Base-by-base conservation (phyloP, 2,329 filamentous ascomycete genomes). In the Eutypa lata region DNA sequence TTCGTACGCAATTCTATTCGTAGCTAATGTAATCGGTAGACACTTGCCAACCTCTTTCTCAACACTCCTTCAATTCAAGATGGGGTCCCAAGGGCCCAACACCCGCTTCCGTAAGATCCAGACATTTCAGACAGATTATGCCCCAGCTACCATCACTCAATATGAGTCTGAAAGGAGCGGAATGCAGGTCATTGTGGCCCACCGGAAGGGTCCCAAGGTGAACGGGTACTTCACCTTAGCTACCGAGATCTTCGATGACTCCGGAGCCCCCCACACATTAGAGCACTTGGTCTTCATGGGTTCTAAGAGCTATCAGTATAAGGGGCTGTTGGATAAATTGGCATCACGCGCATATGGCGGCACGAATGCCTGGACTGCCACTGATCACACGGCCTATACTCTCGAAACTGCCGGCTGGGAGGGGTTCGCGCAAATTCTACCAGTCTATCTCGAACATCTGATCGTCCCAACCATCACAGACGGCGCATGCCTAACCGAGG, bases 161-260 rank as follows among this genome's bases (percentile, higher is more conserved):
- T 99, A 99, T 89, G 91, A 95, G 66, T 99, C 94, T 6, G 85
- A 91, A 63, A 82, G 91, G 58, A 99, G 93, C 57, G 94, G 94
- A 49, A 94, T 99, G 90, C 88, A 92, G 61, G 89, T 96, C 33
- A 86, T 96, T 40, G 90, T 97, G 48, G 91, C 95, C 61, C 89
- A 97, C 68, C 87, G 91, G 62, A 86, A 94, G 68, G 93, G 94
- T 0, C 94, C 94, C n/a, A 97, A 97, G 71, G 83, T 97, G 56
- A 88, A 90, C 61, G 94, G 94, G 33, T 96, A 95, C 73, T 99
- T 99, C 72, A 88, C 92, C 33, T 81, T 99, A 50, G 94, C 94
- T 33, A 99, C 94, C 3, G 94, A 99, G 73, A 97, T 99, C 63
- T 88, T 96, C 64, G 94, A 99, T 74, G 91, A 99, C 70, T 97